phyloP scores from a whole-genome alignment of 2,329 filamentous ascomycete genomes.

The Sporothrix pallida region DNA sequence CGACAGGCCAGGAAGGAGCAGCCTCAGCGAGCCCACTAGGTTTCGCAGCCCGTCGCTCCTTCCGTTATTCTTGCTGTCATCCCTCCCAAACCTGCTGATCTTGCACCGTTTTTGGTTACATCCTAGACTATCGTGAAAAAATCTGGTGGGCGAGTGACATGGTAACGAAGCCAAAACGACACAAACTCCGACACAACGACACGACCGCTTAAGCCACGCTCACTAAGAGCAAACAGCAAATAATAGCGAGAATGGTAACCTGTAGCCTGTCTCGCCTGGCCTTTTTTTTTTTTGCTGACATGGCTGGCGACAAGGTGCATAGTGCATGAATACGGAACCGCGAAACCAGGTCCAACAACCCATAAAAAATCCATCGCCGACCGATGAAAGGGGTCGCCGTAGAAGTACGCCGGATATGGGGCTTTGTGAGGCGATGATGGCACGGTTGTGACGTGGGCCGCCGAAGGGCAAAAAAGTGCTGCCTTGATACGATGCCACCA shows the following conservation, averaged over 20 bases:
- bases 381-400: background rate
- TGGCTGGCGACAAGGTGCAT: constrained; percentile 17
- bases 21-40: background rate
- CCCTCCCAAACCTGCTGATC: constrained; percentile 16
- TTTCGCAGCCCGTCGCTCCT: background rate
- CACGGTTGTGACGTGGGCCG: constrained; percentile 1
- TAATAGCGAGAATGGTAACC: background rate
- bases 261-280: background rate
- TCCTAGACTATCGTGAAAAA: constrained; percentile 19
- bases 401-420: background rate
- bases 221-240: background rate
- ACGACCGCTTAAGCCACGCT: background rate
- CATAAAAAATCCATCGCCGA: background rate
- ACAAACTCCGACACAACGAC: background rate
- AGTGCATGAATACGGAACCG: constrained; percentile 26
- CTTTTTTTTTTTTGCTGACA: background rate
- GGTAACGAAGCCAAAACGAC: background rate
- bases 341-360: background rate
- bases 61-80: constrained; percentile 14
- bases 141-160: background rate
- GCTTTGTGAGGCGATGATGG: background rate
- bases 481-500: constrained; percentile 12
- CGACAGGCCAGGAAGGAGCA: background rate
- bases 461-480: background rate
- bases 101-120: constrained; percentile 14